Percentiles rank a stretch among this genome's conserved stretches.
phyloP scores from a whole-genome alignment of 129 eudicot genomes.

The Silybum marianum region DNA sequence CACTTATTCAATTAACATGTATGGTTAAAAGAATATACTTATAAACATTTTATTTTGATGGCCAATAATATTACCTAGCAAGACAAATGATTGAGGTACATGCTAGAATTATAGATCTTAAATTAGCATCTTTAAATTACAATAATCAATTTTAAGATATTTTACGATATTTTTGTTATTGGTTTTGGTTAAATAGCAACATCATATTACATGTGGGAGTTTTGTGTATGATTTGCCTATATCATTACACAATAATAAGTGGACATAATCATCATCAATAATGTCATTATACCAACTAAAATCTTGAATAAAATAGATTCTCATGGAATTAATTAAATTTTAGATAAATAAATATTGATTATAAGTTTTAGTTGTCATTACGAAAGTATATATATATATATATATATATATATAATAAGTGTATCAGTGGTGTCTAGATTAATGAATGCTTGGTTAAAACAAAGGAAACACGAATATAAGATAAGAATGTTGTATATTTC shows the following conservation, averaged over 20 bases:
- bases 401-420: no score
- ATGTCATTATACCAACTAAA: background rate
- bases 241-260: background rate
- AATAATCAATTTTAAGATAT: background rate
- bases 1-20: no score
- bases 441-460: no score
- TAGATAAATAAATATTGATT: no score
- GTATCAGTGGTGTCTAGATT: no score
- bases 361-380: no score
- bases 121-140: background rate
- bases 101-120: background rate
- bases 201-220: background rate
- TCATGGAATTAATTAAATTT: background rate
- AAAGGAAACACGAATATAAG: no score
- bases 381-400: no score
- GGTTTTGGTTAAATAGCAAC: slow-evolving; percentile 2
- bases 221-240: background rate
- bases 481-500: background rate
- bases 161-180: background rate
- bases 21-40: no score
- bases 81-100: no score
- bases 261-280: background rate
- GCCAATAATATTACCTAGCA: no score
- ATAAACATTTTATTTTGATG: no score
- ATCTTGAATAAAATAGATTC: background rate